Percentiles rank a stretch among this genome's conserved stretches.
Evolutionary conservation across 805 yeast species (phyloP).

Genomic region (Zygotorulaspora chibaensis): DNA sequence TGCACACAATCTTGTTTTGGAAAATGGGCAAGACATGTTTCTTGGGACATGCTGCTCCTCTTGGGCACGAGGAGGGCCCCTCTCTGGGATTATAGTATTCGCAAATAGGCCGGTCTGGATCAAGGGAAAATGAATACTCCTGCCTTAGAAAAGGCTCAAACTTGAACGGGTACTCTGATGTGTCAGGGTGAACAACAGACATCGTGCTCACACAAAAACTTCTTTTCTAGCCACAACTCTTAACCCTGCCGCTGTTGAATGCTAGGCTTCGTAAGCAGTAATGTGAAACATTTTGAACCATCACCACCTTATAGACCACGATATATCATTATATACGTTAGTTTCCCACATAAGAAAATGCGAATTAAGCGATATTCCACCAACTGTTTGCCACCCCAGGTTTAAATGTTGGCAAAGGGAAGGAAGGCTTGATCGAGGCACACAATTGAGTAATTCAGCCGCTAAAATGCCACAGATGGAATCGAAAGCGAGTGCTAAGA

Average conservation of each 20-base stretch:
- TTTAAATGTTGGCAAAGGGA: not conserved
- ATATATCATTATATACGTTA: too few species aligned
- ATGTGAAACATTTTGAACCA: too few species aligned
- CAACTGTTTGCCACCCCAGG: not conserved
- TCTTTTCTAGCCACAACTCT: too few species aligned
- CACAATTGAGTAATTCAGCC: not conserved
- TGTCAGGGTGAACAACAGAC: slow-evolving; percentile 41
- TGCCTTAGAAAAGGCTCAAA: slow-evolving; percentile 80
- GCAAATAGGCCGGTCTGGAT: slow-evolving; percentile 88
- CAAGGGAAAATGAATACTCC: slow-evolving; percentile 77
- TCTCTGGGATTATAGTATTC: slow-evolving; percentile 55
- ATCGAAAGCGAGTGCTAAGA: not conserved
- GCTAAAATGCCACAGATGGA: slow-evolving; percentile 3
- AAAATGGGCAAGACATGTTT: slow-evolving; percentile 71
- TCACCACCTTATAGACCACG: too few species aligned
- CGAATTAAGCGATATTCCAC: not conserved
- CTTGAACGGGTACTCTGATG: slow-evolving; percentile 45
- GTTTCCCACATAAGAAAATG: too few species aligned
- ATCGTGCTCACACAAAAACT: slow-evolving; percentile 13
- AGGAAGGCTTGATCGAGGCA: not conserved
- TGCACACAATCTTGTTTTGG: slow-evolving; percentile 82
- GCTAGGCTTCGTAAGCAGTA: too few species aligned
- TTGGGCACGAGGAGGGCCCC: slow-evolving; percentile 62
- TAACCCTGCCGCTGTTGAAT: too few species aligned
- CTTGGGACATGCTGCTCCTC: slow-evolving; percentile 80